phyloP scores from a whole-genome alignment of 768 basidiomycete genomes.

The Suillus bovinus region DNA sequence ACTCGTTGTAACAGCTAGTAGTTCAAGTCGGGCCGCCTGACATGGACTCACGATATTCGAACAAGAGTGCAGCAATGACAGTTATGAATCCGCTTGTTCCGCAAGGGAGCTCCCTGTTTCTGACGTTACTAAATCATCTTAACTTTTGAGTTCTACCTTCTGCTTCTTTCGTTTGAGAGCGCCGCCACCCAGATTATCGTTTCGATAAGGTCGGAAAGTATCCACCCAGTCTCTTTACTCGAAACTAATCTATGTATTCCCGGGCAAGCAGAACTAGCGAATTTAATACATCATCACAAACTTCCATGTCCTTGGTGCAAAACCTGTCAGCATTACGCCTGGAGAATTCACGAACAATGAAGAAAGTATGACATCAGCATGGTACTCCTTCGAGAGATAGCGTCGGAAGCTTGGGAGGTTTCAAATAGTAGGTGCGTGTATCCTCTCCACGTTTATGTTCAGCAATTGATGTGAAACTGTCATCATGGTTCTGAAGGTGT shows the following conservation, averaged over 20 bases:
- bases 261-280: constrained; percentile 41
- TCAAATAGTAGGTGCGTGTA: constrained; percentile 57
- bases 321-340: constrained; percentile 61
- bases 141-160: too few species aligned
- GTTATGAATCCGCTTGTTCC: neutral
- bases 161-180: too few species aligned
- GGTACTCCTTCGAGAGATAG: constrained; percentile 47
- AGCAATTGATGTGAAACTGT: neutral
- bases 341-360: constrained; percentile 60
- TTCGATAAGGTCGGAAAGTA: constrained; percentile 53
- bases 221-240: neutral
- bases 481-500: constrained; percentile 52
- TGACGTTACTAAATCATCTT: too few species aligned
- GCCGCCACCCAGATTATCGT: too few species aligned
- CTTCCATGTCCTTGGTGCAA: constrained; percentile 55
- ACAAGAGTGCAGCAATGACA: neutral
- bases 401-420: constrained; percentile 36
- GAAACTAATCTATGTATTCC: constrained; percentile 9
- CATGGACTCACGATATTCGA: neutral
- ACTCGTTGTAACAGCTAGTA: neutral
- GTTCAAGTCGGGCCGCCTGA: neutral
- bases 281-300: constrained; percentile 40
- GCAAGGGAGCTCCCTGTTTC: too few species aligned
- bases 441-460: neutral
- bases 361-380: constrained; percentile 61